Evolutionary conservation across 75 land plant genomes (phyloP).

Genomic region (Larix kaempferi): DNA sequence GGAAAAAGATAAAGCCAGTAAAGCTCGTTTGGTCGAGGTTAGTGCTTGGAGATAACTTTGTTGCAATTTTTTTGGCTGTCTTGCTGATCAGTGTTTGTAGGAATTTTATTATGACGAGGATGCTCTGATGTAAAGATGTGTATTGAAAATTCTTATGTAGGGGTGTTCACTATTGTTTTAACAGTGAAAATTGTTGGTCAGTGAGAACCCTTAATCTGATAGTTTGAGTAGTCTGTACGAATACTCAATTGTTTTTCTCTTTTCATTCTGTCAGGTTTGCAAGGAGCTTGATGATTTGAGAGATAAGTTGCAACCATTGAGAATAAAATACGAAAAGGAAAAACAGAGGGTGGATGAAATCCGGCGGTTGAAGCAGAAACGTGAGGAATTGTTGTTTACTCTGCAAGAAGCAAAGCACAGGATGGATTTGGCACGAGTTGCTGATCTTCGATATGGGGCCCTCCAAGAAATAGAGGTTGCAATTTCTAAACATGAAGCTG

Average conservation of each 20-base stretch:
- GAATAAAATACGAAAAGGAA: slow-evolving; percentile 86
- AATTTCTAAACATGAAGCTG: slow-evolving; percentile 62
- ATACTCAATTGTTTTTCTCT: neutral
- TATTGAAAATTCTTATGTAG: too few species aligned
- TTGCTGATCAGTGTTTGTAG: too few species aligned
- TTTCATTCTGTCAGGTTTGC: slow-evolving; percentile 21
- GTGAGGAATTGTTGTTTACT: slow-evolving; percentile 67
- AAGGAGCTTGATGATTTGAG: slow-evolving; percentile 71
- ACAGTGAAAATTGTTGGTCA: too few species aligned
- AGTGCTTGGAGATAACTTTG: slow-evolving; percentile 56
- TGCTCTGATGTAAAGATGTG: too few species aligned
- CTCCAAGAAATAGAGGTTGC: slow-evolving; percentile 77
- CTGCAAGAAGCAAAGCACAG: slow-evolving; percentile 82
- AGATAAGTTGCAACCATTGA: slow-evolving; percentile 67
- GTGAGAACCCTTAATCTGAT: too few species aligned
- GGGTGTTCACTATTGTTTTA: too few species aligned
- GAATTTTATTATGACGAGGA: too few species aligned
- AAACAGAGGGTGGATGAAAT: slow-evolving; percentile 89
- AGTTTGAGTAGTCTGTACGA: too few species aligned
- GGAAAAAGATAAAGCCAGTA: slow-evolving; percentile 98
- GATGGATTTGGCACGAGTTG: slow-evolving; percentile 72
- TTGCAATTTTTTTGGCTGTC: too few species aligned
- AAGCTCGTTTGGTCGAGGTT: slow-evolving; percentile 73
- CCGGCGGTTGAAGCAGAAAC: slow-evolving; percentile 60
- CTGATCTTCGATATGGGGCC: slow-evolving; percentile 82